These are phyloP conservation scores for Ulvella scutata DNA, from an alignment of 139 green algal genomes.

Conservation along the genomic window DNA sequence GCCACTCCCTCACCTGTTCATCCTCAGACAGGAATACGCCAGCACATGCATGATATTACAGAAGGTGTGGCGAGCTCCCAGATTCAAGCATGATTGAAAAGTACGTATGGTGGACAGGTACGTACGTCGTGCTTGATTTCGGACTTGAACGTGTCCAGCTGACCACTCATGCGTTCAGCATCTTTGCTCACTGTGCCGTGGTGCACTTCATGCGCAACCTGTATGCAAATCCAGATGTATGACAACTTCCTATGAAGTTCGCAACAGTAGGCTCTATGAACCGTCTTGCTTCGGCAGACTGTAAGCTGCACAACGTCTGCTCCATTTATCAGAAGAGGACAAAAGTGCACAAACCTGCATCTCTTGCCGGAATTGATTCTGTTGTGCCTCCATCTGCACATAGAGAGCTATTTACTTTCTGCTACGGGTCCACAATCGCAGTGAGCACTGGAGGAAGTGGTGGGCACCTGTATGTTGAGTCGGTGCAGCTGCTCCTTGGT, in stretches of 20 bases:
- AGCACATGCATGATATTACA: background rate
- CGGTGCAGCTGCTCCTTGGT: constrained; percentile 38
- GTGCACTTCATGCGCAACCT: constrained; percentile 1
- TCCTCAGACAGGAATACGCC: too few relatives aligned
- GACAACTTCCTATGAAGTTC: too few relatives aligned
- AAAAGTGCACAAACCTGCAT: background rate
- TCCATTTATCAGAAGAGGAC: too few relatives aligned
- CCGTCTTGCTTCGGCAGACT: constrained; percentile 14
- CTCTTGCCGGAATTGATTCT: background rate
- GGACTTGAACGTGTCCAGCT: constrained; percentile 73
- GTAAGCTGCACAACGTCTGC: background rate
- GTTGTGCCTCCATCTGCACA: background rate
- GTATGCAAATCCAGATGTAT: background rate
- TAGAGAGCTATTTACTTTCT: too few relatives aligned
- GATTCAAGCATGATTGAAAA: background rate
- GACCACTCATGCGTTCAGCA: constrained; percentile 63
- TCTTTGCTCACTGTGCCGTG: constrained; percentile 50
- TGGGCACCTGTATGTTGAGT: background rate
- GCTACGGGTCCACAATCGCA: too few relatives aligned
- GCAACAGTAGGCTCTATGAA: constrained; percentile 59
- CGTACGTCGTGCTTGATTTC: constrained; percentile 49
- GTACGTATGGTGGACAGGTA: background rate
- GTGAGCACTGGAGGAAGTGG: background rate
- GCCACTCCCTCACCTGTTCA: too few relatives aligned
- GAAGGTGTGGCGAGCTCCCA: background rate